phyloP scores from a whole-genome alignment of 2,329 filamentous ascomycete genomes.

The Cladophialophora yegresii region DNA sequence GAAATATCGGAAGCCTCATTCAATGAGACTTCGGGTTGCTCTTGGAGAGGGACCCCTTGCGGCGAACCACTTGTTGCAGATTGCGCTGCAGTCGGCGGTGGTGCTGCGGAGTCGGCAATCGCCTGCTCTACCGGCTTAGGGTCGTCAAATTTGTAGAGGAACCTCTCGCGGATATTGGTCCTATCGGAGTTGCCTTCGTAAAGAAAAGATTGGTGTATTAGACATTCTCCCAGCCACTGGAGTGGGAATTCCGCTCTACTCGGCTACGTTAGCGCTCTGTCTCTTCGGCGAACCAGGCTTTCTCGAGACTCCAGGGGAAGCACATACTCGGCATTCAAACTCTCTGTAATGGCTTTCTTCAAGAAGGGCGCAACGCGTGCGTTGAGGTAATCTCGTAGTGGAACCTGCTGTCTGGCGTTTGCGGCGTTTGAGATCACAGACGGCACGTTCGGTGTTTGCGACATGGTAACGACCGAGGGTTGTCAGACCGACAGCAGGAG shows the following conservation, averaged over 20 bases:
- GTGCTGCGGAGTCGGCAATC: background rate
- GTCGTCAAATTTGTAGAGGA: slow-evolving; percentile 34
- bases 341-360: slow-evolving; percentile 36
- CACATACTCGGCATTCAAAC: slow-evolving; percentile 34
- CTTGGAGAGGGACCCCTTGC: slow-evolving; percentile 3
- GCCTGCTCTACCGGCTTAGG: slow-evolving; percentile 23
- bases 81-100: slow-evolving; percentile 15
- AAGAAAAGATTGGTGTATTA: slow-evolving; percentile 36
- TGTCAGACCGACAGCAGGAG: background rate
- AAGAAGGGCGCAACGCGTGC: slow-evolving; percentile 34
- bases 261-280: background rate
- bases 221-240: slow-evolving; percentile 38
- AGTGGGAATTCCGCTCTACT: slow-evolving; percentile 36
- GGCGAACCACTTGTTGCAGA: background rate
- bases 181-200: slow-evolving; percentile 37
- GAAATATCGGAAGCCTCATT: slow-evolving; percentile 5
- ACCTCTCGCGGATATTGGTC: slow-evolving; percentile 35
- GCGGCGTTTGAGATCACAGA: slow-evolving; percentile 27
- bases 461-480: slow-evolving; percentile 20
- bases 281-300: background rate
- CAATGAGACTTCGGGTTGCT: slow-evolving; percentile 16
- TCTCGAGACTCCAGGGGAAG: background rate
- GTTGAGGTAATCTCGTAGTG: slow-evolving; percentile 36
- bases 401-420: slow-evolving; percentile 32
- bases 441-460: slow-evolving; percentile 26